Percentiles rank a stretch among this genome's conserved stretches.
Conservation (phyloP, 169 alveolate genomes). For the Plasmodium yoelii region DNA sequence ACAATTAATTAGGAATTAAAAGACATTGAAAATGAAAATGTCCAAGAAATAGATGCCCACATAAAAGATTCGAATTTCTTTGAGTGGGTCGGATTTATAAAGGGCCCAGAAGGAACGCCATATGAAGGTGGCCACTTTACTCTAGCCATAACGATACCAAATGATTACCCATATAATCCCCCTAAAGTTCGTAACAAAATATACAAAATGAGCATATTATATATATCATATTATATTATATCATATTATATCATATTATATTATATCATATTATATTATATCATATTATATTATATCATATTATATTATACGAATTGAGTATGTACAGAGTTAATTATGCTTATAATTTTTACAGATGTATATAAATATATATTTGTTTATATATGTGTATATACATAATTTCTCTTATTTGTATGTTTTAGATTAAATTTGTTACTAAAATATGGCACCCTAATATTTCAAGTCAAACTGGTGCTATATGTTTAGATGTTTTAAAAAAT, state of each 20-base stretch:
- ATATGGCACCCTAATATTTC: slow-evolving; percentile 98
- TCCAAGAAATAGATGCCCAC: slow-evolving; percentile 85
- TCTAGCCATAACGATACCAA: slow-evolving; percentile 93
- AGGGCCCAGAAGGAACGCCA: slow-evolving; percentile 95
- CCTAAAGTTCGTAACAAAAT: slow-evolving; percentile 78
- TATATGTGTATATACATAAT: background rate
- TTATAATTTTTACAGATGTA: background rate
- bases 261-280: too few relatives aligned
- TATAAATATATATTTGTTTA: background rate
- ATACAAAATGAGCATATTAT: too few relatives aligned
- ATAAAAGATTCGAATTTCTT: slow-evolving; percentile 88
- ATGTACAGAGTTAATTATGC: background rate
- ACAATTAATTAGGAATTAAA: slow-evolving; percentile 78
- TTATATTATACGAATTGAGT: too few relatives aligned
- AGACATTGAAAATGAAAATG: slow-evolving; percentile 82
- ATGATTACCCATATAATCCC: slow-evolving; percentile 94
- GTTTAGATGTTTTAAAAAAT: slow-evolving; percentile 95
- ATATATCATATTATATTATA: too few relatives aligned
- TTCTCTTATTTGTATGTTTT: slow-evolving; percentile 1
- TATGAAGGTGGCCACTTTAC: slow-evolving; percentile 94
- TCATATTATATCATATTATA: too few relatives aligned
- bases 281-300: too few relatives aligned
- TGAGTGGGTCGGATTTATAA: slow-evolving; percentile 92
- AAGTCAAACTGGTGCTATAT: slow-evolving; percentile 96
- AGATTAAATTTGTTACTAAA: slow-evolving; percentile 95